Evolutionary conservation across 2,329 filamentous ascomycete species (phyloP).

Genomic region (Paraphaeosphaeria minitans): DNA sequence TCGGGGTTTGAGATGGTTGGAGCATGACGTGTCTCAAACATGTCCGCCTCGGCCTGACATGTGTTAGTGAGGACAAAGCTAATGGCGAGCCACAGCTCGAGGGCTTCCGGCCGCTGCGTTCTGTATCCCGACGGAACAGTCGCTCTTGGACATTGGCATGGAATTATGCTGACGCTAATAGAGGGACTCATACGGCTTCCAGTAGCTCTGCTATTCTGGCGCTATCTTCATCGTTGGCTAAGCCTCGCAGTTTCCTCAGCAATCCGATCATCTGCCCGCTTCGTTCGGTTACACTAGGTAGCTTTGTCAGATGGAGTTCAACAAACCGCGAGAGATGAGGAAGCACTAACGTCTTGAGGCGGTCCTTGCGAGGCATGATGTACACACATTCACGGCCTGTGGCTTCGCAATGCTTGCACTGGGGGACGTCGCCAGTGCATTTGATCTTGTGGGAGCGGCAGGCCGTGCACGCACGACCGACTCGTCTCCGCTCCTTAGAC

Average conservation of each 20-base stretch:
- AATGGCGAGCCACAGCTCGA: not conserved
- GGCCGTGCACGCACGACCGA: conserved; percentile 37
- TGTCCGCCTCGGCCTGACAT: conserved; percentile 34
- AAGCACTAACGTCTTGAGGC: conserved; percentile 40
- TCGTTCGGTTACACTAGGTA: conserved; percentile 34
- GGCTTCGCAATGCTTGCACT: conserved; percentile 45
- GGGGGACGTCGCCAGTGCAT: conserved; percentile 45
- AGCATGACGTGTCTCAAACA: conserved; percentile 25
- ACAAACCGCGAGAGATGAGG: not conserved
- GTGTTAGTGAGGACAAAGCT: conserved; percentile 12
- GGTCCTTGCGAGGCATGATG: conserved; percentile 46
- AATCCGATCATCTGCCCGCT: conserved; percentile 35
- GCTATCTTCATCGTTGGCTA: conserved; percentile 27
- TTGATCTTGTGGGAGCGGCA: conserved; percentile 50
- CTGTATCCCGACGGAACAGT: not conserved
- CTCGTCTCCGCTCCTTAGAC: conserved; percentile 31
- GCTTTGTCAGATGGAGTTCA: conserved; percentile 17
- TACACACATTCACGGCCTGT: conserved; percentile 45
- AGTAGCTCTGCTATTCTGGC: conserved; percentile 31
- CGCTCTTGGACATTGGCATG: not conserved
- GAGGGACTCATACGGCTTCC: conserved; percentile 22
- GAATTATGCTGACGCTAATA: not conserved
- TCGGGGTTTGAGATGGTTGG: conserved; percentile 24
- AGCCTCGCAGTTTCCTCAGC: conserved; percentile 23
- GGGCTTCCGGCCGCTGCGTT: not conserved